Percentiles rank a stretch among this genome's conserved stretches.
These are phyloP conservation scores for Teunomyces pallodes DNA, from an alignment of 805 yeast genomes.

Conservation along the genomic window DNA sequence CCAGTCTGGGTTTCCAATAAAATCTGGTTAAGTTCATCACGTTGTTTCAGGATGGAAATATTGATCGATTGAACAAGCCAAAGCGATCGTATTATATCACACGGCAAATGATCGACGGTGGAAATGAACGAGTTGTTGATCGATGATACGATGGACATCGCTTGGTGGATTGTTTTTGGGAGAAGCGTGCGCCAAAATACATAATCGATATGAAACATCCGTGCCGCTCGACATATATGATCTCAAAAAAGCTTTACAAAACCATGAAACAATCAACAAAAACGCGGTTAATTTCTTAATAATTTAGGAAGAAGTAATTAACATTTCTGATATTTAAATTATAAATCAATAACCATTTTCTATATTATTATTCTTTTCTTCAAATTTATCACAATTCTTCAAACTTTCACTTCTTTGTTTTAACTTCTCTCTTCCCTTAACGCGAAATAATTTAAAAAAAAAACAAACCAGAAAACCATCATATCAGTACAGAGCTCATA, in stretches of 20 bases:
- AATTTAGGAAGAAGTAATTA: no score
- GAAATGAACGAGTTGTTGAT: conserved; percentile 38
- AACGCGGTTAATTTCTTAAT: no score
- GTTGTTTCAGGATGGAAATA: conserved; percentile 20
- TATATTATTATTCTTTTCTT: not conserved
- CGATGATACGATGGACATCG: conserved; percentile 14
- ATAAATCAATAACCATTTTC: not conserved
- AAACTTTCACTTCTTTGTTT: not conserved
- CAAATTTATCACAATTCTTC: not conserved
- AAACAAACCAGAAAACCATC: not conserved
- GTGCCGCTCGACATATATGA: not conserved
- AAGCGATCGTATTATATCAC: conserved; percentile 41
- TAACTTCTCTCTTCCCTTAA: no score
- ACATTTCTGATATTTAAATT: no score
- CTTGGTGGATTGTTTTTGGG: not conserved
- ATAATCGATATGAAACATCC: no score
- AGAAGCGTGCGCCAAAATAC: not conserved
- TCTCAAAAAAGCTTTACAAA: no score
- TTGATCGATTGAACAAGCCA: conserved; percentile 43
- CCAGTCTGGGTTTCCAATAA: conserved; percentile 6
- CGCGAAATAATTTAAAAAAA: no score
- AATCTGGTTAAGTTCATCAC: conserved; percentile 5
- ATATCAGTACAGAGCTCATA: not conserved
- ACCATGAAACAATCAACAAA: no score
- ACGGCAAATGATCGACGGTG: conserved; percentile 43